Conservation (phyloP, 75 land plant genomes). For the Sequoia sempervirens region DNA sequence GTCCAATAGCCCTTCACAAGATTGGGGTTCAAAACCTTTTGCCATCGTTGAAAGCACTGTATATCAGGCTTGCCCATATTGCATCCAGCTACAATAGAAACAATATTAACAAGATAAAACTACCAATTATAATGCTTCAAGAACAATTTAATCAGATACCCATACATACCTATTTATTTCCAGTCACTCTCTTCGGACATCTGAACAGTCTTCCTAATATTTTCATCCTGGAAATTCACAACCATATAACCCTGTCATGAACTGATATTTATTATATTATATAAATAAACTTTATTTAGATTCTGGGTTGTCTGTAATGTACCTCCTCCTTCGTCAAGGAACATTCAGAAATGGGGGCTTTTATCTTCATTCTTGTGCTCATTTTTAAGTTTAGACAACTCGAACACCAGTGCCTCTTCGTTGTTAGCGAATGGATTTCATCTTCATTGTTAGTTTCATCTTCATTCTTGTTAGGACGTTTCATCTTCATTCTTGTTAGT, state of each 20-base stretch:
- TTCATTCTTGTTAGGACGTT: too few relatives aligned
- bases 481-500: too few relatives aligned
- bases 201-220: slow-evolving; percentile 30
- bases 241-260: background rate
- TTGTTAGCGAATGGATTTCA: too few relatives aligned
- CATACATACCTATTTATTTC: slow-evolving; percentile 84
- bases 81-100: slow-evolving; percentile 44
- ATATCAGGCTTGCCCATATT: slow-evolving; percentile 55
- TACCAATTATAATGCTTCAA: too few relatives aligned
- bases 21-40: slow-evolving; percentile 78
- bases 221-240: slow-evolving; percentile 38
- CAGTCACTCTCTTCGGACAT: slow-evolving; percentile 46
- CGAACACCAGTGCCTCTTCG: too few relatives aligned
- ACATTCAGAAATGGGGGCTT: background rate
- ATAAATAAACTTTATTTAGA: background rate
- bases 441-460: too few relatives aligned
- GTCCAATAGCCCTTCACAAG: slow-evolving; percentile 80
- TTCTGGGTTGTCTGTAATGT: background rate
- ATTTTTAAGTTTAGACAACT: too few relatives aligned
- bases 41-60: slow-evolving; percentile 86
- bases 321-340: slow-evolving; percentile 2
- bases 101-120: background rate
- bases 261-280: background rate
- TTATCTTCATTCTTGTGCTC: background rate
- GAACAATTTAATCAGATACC: too few relatives aligned